Evolutionary conservation across 257 asterid genomes (phyloP).

Genomic region (Parsonsia alboflavescens): DNA sequence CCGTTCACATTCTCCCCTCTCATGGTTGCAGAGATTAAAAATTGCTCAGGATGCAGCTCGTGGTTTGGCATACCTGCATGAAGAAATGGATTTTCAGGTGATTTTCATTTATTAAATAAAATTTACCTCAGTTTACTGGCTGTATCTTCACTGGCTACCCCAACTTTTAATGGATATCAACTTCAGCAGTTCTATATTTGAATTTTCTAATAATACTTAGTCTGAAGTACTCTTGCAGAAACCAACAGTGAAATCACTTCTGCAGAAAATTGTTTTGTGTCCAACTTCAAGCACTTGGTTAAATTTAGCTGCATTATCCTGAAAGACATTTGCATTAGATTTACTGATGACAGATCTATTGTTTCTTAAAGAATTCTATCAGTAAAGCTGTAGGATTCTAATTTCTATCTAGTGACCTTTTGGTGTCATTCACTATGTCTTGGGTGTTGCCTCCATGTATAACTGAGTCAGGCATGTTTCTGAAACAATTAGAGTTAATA

Average conservation of each 20-base stretch:
- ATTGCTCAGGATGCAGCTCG: constrained; percentile 95
- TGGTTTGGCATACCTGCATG: constrained; percentile 88
- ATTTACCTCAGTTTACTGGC: not conserved
- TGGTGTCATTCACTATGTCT: not conserved
- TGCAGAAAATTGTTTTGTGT: not conserved
- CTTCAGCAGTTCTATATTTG: not conserved
- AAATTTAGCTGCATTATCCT: not conserved
- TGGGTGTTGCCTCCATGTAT: not conserved
- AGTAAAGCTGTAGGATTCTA: not conserved
- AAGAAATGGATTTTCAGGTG: constrained; percentile 98
- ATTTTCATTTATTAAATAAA: not conserved
- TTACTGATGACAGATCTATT: not conserved
- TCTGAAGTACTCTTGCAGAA: not conserved
- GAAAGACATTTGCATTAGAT: not conserved
- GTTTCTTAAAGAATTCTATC: not conserved
- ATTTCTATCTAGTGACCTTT: not conserved
- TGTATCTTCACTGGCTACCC: not conserved
- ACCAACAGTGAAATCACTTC: not conserved
- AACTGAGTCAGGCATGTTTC: not conserved
- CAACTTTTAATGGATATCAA: not conserved
- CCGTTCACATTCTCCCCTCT: constrained; percentile 56
- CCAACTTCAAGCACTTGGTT: not conserved
- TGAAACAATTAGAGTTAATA: not conserved
- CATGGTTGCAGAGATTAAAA: constrained; percentile 66
- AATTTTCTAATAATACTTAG: not conserved